These are phyloP conservation scores for Letharia lupina DNA, from an alignment of 495 filamentous ascomycete genomes.

Conservation along the genomic window DNA sequence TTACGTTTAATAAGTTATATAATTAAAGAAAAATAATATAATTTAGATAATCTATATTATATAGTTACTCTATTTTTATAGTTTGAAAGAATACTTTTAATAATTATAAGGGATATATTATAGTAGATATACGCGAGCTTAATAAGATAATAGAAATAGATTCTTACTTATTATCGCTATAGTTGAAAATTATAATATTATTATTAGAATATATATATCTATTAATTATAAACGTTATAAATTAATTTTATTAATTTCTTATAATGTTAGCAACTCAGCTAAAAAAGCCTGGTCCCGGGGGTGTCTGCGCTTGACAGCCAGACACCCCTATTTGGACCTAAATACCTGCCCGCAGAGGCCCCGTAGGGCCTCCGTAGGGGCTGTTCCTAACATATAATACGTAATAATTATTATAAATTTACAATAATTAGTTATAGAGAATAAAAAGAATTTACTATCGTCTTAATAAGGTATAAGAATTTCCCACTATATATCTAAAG, in stretches of 20 bases:
- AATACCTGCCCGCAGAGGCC: no score
- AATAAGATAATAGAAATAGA: conserved; percentile 12
- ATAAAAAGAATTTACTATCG: conserved; percentile 7
- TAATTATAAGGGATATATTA: neutral
- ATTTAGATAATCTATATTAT: neutral
- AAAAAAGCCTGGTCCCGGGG: no score
- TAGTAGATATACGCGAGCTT: conserved; percentile 8
- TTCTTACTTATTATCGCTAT: conserved; percentile 6
- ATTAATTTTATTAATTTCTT: conserved; percentile 15
- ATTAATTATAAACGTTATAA: neutral
- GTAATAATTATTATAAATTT: conserved; percentile 9
- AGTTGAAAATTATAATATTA: conserved; percentile 2
- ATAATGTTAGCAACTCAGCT: no score
- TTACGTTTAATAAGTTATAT: conserved; percentile 19
- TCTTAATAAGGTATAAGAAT: conserved; percentile 8
- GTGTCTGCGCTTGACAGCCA: no score
- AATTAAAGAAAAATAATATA: conserved; percentile 14
- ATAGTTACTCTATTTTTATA: conserved; percentile 19
- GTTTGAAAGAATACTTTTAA: conserved; percentile 12
- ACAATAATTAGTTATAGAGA: conserved; percentile 2
- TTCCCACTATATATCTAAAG: conserved; percentile 6
- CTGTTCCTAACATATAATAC: no score
- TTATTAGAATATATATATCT: neutral
- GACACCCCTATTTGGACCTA: no score
- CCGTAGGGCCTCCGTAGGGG: no score